Evolutionary conservation across 2,329 filamentous ascomycete species (phyloP).

Genomic region (Claviceps monticola): DNA sequence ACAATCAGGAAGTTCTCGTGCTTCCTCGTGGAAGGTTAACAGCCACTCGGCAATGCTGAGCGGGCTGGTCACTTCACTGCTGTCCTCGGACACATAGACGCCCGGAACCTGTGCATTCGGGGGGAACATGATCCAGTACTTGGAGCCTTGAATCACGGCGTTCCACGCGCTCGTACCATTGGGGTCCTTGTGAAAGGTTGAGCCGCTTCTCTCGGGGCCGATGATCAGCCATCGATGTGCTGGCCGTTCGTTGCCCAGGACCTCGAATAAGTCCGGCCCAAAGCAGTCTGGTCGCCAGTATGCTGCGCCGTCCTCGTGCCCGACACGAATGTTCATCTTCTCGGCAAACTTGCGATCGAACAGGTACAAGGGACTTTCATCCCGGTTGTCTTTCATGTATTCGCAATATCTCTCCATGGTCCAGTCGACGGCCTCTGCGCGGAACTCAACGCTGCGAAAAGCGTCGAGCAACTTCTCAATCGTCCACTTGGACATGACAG

Average conservation of each 20-base stretch:
- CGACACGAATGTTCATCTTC: conserved; percentile 65
- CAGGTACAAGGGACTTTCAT: conserved; percentile 85
- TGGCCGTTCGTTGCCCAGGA: conserved; percentile 64
- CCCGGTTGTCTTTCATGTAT: conserved; percentile 67
- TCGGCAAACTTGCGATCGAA: conserved; percentile 80
- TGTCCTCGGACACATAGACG: conserved; percentile 78
- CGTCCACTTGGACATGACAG: conserved; percentile 61
- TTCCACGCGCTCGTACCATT: conserved; percentile 80
- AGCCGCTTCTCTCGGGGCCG: conserved; percentile 74
- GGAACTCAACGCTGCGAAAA: conserved; percentile 57
- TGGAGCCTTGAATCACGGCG: conserved; percentile 74
- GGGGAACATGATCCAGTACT: conserved; percentile 99
- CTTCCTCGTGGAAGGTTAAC: conserved; percentile 74
- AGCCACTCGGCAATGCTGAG: conserved; percentile 96
- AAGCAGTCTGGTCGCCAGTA: conserved; percentile 82
- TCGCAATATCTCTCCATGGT: conserved; percentile 62
- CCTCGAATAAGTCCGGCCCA: conserved; percentile 70
- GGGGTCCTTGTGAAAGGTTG: conserved; percentile 83
- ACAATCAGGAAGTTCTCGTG: conserved; percentile 61
- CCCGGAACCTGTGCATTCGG: conserved; percentile 67
- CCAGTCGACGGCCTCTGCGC: conserved; percentile 92
- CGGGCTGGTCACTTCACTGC: conserved; percentile 85
- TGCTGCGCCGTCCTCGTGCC: conserved; percentile 32
- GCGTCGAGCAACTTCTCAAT: conserved; percentile 49
- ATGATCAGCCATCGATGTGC: conserved; percentile 89